Evolutionary conservation across 345 rosid genomes (phyloP), one percentile per base, ranked within the genome.

Genomic region (Psidium guajava): DNA sequence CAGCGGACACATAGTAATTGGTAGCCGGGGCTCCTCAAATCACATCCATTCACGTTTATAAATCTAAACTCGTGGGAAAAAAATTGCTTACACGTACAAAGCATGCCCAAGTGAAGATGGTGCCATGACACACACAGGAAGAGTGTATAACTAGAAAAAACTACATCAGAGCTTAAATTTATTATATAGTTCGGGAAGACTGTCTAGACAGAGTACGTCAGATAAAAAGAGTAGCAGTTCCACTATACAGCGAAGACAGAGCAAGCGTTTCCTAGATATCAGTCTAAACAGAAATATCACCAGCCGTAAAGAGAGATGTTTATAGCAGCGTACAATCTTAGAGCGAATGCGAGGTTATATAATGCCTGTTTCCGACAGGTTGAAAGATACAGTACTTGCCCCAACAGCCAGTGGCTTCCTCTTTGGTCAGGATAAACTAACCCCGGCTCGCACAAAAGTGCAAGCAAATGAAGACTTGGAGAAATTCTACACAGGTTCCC

Each of bases 401-500:
- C 36, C 7, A 42, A 69, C 77, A 32, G 47, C 77, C 77, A 69
- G 2, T 21, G 22, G 77, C 77, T 32, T 69, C 77, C 77, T 69
- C 44, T 44, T 64, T 32, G 75, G 75, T 64, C 77, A 8, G 8
- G 21, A 69, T 69, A 64, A 64, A 64, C 75, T 64, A 69, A 32
- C 24, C 77, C 77, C 22, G 3, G 77, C 77, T 69, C 44, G 11
- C 56, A 27, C 44, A n/a, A 28, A 36, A 56, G 58, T 13, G 59
- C 51, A 32, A 13, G 47, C 25, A 32, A 16, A 20, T 54, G 22
- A 82, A 12, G 84, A 52, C 8, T 20, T 2, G 6, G 84, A 28
- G 56, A 22, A 87, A 36, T 75, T 28, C 84, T 84, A 81, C 25
- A 59, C 83, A 54, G 91, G 92, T 27, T 87, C 87, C 93, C 93